Base-by-base conservation (phyloP, 2,329 filamentous ascomycete species). In the Diaporthe ilicicola region DNA sequence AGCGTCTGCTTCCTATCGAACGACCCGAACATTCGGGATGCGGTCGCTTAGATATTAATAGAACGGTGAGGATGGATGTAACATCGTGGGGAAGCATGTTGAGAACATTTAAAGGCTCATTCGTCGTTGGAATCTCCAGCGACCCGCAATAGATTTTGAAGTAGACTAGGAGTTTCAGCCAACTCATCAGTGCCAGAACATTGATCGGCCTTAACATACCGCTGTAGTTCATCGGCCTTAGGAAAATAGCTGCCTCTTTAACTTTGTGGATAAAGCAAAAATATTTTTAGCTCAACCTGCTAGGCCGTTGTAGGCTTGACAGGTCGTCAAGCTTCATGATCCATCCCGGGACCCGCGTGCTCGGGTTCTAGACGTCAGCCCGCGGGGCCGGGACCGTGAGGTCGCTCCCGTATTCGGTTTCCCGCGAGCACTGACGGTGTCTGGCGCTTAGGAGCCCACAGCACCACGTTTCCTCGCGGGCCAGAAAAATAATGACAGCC, bases 331-430 rank as follows among this genome's bases (percentile, higher is more conserved):
- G 22, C 15, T 15, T 15, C n/a, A 61, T 46, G 55, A 61, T 44
- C 55, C n/a, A 13, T 39, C 55, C 37, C 6, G 19, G 39, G 39
- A 29, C 3, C 55, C 55, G 55, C 39, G 55, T 61, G 15, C 39
- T 61, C 55, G 39, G 55, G 55, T 61, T 27, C 55, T 7, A 46
- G 39, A 39, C 37, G 37, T 39, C 37, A 39, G 37, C 37, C 4
- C 17, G 39, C n/a, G 37, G 37, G 39, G 55, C 55, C 55, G 55
- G 44, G 39, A 34, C 54, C 42, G 13, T 44, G 37, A 39, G 15
- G 37, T 59, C 55, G 55, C 55, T 59, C 55, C 22, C 55, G 55
- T 59, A 59, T 24, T 59, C 55, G 55, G 42, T 29, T 34, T 24
- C 15, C 37, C 12, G 19, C 27, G n/a, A n/a, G n/a, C n/a, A n/a